phyloP scores from a whole-genome alignment of 805 yeast species.

The Candida oleophila region DNA sequence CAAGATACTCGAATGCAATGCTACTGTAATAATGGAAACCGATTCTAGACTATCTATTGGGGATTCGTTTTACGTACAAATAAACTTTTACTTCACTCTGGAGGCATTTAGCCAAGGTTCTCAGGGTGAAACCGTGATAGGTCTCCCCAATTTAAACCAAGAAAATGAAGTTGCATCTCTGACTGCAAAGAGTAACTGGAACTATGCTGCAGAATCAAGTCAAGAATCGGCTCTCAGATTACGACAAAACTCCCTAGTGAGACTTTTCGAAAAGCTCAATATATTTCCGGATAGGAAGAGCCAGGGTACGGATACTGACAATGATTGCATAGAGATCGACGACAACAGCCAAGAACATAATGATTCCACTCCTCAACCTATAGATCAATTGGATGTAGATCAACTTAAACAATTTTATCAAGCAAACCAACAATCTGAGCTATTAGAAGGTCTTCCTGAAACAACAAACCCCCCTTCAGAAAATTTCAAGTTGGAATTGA shows the following conservation, averaged over 20 bases:
- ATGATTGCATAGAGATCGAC: constrained; percentile 8
- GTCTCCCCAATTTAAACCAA: not conserved
- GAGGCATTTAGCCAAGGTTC: constrained; percentile 1
- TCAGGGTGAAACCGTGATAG: not conserved
- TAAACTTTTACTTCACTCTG: constrained; percentile 58
- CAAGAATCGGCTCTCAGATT: constrained; percentile 51
- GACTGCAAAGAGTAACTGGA: not conserved
- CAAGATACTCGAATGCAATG: constrained; percentile 52
- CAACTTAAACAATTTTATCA: constrained; percentile 76
- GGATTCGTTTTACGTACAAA: constrained; percentile 67
- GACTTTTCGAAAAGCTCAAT: constrained; percentile 53
- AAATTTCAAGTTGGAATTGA: constrained; percentile 56
- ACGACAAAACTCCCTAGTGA: constrained; percentile 54
- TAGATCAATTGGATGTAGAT: constrained; percentile 56
- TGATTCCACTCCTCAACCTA: constrained; percentile 10
- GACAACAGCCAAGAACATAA: constrained; percentile 10
- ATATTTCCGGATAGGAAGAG: constrained; percentile 17
- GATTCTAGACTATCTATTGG: constrained; percentile 61
- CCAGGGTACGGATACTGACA: constrained; percentile 3
- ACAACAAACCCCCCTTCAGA: constrained; percentile 49
- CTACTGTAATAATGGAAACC: constrained; percentile 59
- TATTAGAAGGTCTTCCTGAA: constrained; percentile 57
- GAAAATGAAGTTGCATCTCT: not conserved
- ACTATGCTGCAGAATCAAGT: constrained; percentile 45
- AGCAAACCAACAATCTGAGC: constrained; percentile 64